A percentile compares a stretch with the other conserved stretches of the same genome.
Evolutionary conservation across 768 basidiomycete species (phyloP).

Genomic region (Saitozyma podzolica): DNA sequence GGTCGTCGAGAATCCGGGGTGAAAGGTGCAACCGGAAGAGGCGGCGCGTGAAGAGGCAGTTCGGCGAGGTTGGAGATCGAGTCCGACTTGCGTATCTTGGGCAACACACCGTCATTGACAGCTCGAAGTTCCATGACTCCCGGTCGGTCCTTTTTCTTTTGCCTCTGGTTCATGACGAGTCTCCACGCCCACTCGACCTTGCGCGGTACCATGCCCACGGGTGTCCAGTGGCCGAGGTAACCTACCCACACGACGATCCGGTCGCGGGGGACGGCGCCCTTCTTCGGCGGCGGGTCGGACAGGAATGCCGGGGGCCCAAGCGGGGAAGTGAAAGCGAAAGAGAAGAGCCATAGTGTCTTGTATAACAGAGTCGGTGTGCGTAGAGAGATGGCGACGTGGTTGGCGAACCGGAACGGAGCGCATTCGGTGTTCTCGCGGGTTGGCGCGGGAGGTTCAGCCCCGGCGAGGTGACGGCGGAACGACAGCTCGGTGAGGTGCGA

Average conservation of each 20-base stretch:
- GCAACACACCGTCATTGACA: slow-evolving; percentile 16
- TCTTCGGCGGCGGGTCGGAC: slow-evolving; percentile 22
- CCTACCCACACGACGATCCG: slow-evolving; percentile 33
- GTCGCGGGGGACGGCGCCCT: slow-evolving; percentile 12
- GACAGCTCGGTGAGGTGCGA: slow-evolving; percentile 95
- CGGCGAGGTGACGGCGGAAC: slow-evolving; percentile 88
- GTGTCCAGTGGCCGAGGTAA: slow-evolving; percentile 38
- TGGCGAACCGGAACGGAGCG: slow-evolving; percentile 68
- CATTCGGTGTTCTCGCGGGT: no score
- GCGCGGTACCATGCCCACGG: slow-evolving; percentile 23
- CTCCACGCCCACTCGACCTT: slow-evolving; percentile 35
- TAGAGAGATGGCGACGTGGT: slow-evolving; percentile 86
- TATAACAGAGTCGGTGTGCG: slow-evolving; percentile 88
- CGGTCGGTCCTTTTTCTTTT: slow-evolving; percentile 42
- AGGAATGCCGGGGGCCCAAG: slow-evolving; percentile 32
- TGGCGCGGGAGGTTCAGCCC: slow-evolving; percentile 37
- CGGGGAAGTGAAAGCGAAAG: slow-evolving; percentile 63
- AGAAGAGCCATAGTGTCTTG: slow-evolving; percentile 81
- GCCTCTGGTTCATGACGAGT: slow-evolving; percentile 17
- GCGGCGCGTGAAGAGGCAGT: slow-evolving; percentile 26
- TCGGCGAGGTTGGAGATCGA: slow-evolving; percentile 27
- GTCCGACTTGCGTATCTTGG: slow-evolving; percentile 28
- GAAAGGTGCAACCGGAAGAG: slow-evolving; percentile 13
- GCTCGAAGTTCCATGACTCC: slow-evolving; percentile 40
- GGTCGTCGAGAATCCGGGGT: slow-evolving; percentile 36